Percentiles rank a stretch among this genome's conserved stretches.
These are phyloP conservation scores for Collybia sp. DNA, from an alignment of 768 basidiomycete genomes.

Conservation along the genomic window DNA sequence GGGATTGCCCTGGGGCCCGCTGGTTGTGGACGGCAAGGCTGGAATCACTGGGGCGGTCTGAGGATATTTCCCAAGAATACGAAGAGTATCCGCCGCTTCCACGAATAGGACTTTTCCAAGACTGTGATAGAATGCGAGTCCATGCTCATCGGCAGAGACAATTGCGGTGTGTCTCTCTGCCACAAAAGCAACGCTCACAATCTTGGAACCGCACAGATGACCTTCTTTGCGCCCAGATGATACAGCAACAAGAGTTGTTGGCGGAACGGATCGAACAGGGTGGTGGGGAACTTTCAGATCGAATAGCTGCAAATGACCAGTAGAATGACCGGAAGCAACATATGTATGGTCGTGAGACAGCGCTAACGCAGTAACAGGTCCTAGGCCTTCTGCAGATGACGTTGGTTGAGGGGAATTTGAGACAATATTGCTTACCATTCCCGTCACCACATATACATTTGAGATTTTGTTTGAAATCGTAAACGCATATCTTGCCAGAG, in stretches of 20 bases:
- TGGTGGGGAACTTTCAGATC: conserved; percentile 66
- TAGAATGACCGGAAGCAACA: conserved; percentile 81
- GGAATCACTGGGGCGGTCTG: conserved; percentile 29
- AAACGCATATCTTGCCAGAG: conserved; percentile 72
- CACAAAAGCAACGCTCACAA: conserved; percentile 81
- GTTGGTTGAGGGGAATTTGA: too few relatives aligned
- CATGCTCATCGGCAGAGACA: conserved; percentile 84
- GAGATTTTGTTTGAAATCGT: conserved; percentile 87
- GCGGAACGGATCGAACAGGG: conserved; percentile 66
- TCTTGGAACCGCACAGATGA: conserved; percentile 74
- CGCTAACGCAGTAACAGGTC: conserved; percentile 83
- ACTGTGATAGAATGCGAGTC: conserved; percentile 93
- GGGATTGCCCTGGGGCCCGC: conserved; percentile 17
- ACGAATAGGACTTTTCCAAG: conserved; percentile 93
- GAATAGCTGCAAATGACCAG: conserved; percentile 83
- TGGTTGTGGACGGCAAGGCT: conserved; percentile 6
- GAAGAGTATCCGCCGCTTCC: conserved; percentile 89
- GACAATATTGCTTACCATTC: not conserved
- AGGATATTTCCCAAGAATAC: conserved; percentile 90
- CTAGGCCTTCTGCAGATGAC: conserved; percentile 38
- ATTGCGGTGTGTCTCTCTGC: conserved; percentile 91
- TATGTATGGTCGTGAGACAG: conserved; percentile 94
- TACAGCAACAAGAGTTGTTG: conserved; percentile 65
- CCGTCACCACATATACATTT: conserved; percentile 77
- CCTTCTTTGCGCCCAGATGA: conserved; percentile 81